Evolutionary conservation across 345 rosid genomes (phyloP).

Genomic region (Streptanthus diversifolius): DNA sequence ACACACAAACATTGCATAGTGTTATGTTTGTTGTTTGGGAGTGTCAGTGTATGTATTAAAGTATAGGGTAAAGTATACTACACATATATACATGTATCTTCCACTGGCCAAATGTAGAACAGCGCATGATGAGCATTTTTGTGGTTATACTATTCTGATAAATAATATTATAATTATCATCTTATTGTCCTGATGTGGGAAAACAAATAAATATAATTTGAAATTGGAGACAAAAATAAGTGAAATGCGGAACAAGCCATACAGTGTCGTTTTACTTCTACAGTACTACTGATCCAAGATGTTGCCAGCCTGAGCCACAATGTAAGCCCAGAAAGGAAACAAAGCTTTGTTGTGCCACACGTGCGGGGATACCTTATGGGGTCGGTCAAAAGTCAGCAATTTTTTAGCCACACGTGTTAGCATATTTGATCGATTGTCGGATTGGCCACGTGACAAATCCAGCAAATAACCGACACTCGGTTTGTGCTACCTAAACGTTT

Average conservation of each 20-base stretch:
- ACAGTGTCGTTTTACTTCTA: conserved; percentile 14
- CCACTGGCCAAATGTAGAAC: conserved; percentile 7
- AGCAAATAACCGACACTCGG: conserved; percentile 29
- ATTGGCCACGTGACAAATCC: conserved; percentile 30
- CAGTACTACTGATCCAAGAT: conserved; percentile 23
- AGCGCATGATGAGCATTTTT: conserved; percentile 22
- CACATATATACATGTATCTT: conserved; percentile 13
- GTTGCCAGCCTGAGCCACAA: not conserved
- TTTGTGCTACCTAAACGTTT: conserved; percentile 3
- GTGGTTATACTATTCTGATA: not conserved
- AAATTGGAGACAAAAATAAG: not conserved
- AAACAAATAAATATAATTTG: not conserved
- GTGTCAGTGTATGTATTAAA: conserved; percentile 12
- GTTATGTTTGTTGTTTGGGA: conserved; percentile 29
- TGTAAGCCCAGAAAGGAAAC: conserved; percentile 29
- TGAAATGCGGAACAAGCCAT: not conserved
- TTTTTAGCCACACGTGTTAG: conserved; percentile 23
- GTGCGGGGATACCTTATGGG: conserved; percentile 23
- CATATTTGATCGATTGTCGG: conserved; percentile 19
- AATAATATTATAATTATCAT: not conserved
- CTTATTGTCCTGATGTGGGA: conserved; percentile 1
- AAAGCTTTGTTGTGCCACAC: conserved; percentile 20
- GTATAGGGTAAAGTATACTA: not conserved
- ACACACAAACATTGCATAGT: conserved; percentile 27
- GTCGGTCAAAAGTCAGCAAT: conserved; percentile 17